phyloP scores from a whole-genome alignment of 768 basidiomycete genomes.

The Floccularia luteovirens region DNA sequence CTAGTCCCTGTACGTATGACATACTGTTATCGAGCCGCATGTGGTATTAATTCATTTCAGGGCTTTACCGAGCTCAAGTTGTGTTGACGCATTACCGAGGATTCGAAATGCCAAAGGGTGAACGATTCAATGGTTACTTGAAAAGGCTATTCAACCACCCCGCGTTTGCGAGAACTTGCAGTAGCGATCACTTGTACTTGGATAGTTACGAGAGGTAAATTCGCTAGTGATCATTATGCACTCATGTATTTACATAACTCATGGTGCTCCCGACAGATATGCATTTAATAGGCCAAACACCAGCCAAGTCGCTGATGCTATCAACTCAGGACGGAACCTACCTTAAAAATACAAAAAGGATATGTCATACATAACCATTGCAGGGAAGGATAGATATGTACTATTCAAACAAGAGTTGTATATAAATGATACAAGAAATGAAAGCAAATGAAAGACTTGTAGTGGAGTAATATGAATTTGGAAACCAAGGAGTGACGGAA shows the following conservation, averaged over 20 bases:
- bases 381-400: too few species aligned
- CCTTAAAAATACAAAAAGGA: slow-evolving; percentile 39
- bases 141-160: slow-evolving; percentile 49
- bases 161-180: slow-evolving; percentile 60
- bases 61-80: slow-evolving; percentile 60
- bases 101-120: slow-evolving; percentile 45
- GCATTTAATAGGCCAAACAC: slow-evolving; percentile 74
- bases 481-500: not conserved
- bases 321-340: slow-evolving; percentile 55
- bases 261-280: slow-evolving; percentile 35
- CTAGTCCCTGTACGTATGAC: slow-evolving; percentile 51
- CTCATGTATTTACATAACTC: slow-evolving; percentile 1
- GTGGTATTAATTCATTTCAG: slow-evolving; percentile 22
- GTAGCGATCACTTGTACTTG: slow-evolving; percentile 56
- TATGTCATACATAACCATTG: too few species aligned
- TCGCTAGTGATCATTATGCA: not conserved
- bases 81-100: slow-evolving; percentile 64
- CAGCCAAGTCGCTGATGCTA: slow-evolving; percentile 69
- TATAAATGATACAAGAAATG: not conserved
- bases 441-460: not conserved
- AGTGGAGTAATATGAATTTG: not conserved
- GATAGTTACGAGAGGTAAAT: slow-evolving; percentile 65
- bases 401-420: not conserved
- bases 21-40: not conserved
- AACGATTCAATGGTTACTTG: slow-evolving; percentile 46